Evolutionary conservation across 2,329 filamentous ascomycete genomes (phyloP), one percentile per base, ranked within the genome.

Genomic region (Colletotrichum liriopes): DNA sequence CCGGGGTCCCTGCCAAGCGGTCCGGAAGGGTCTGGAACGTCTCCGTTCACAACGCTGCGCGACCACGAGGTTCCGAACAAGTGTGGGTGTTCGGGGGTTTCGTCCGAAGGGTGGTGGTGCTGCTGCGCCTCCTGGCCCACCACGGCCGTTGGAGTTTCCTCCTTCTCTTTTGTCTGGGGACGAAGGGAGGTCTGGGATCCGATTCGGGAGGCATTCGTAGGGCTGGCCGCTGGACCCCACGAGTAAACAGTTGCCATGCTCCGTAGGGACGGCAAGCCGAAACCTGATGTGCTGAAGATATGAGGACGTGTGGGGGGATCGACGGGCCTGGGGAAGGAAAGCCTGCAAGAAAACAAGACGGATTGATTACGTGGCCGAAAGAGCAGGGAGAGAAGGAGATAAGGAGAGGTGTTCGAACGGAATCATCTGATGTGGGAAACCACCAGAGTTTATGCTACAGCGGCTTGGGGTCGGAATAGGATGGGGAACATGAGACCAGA

Each of bases 21-120:
- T 58, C 69, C 69, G 58, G 64, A 69, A 54, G 41, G 69, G 65
- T 59, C 69, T 69, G 60, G 69, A 72, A 64, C 65, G 5, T 59
- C 32, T 56, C 35, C 29, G 18, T 47, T 37, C 37, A 12, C 35
- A 62, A 37, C 51, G 58, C 45, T 37, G 63, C 26, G 29, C 51
- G 51, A 64, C 66, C 60, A 59, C 43, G 60, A 61, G 23, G 41
- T 29, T 45, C 39, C 41, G 23, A 32, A 14, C 41, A 41, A 35
- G 20, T 60, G 23, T 39, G 29, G 41, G 20, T 35, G 16, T 39
- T n/a, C 23, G 37, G 37, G 14, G 16, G 12, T 63, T 54, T 63
- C 47, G 47, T 63, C 47, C 12, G 60, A 63, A 41, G 60, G 47
- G 29, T 14, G 47, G 20, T 52, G 23, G 23, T 26, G 60, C n/a